Base-by-base conservation (phyloP, 2,329 filamentous ascomycete genomes). In the Fonsecaea monophora region DNA sequence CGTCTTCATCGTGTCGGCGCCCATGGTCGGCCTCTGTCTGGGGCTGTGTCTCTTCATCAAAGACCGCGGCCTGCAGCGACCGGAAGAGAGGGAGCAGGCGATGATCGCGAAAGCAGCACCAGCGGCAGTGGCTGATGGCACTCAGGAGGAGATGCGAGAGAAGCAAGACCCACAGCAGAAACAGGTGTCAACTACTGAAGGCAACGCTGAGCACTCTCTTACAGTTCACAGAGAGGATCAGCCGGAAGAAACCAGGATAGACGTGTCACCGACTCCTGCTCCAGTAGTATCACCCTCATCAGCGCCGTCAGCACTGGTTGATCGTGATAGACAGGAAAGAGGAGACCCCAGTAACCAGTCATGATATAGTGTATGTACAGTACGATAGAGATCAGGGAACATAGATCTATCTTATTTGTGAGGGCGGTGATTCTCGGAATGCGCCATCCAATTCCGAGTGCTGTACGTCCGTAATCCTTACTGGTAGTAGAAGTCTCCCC, bases 1-100 rank as follows among this genome's bases (percentile, higher is more conserved):
- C 0, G 85, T 89, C 0, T 89, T 89, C 67, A 82, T 85, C 30
- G 74, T 87, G 45, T 85, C 85, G 73, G 80, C 85, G 0, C 86
- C 86, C 0, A 68, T 88, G 3, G 82, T 86, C 8, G 84, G 80
- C 0, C 55, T 82, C 0, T 86, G 83, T 67, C 77, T 88, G 10
- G 53, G 84, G 6, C 76, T 82, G 1, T 86, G 83, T 67, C 9
- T 84, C 0, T 79, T 87, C 10, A 79, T 89, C 64, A 83, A 81
- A 60, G 82, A 86, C 64, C 77, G 77, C 37, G 85, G 85, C 0
- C 69, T 87, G n/a, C 57, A 59, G 30, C 60, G 60, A 18, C 60
- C 60, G 13, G 59, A 61, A 18, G 59, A 61, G 45, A 48, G 32
- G 15, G 59, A 61, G 59, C 59, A 61, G 34, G 48, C 59, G 45